Evolutionary conservation across 1,139 yeast genomes (phyloP).

Genomic region (Hyphopichia pseudoburtonii): DNA sequence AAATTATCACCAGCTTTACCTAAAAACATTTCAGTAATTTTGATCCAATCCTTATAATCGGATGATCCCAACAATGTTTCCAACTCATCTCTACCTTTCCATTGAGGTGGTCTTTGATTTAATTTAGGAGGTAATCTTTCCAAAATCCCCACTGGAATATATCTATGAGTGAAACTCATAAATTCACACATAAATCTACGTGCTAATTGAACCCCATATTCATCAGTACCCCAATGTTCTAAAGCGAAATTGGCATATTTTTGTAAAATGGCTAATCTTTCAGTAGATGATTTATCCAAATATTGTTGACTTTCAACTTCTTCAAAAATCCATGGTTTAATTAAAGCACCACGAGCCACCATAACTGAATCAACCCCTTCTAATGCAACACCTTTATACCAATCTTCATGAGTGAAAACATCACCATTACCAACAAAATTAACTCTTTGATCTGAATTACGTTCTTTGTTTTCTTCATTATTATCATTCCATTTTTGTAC

Average conservation of each 20-base stretch:
- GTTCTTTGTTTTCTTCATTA: slow-evolving; percentile 55
- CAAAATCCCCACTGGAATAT: slow-evolving; percentile 89
- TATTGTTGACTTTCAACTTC: slow-evolving; percentile 89
- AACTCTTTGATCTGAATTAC: slow-evolving; percentile 47
- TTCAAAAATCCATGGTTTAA: slow-evolving; percentile 98
- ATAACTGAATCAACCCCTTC: slow-evolving; percentile 87
- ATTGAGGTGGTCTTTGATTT: slow-evolving; percentile 90
- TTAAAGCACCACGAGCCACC: slow-evolving; percentile 97
- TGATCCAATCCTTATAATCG: slow-evolving; percentile 93
- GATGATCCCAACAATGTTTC: slow-evolving; percentile 86
- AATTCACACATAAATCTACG: slow-evolving; percentile 94
- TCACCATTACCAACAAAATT: slow-evolving; percentile 92
- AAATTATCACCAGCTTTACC: slow-evolving; percentile 80
- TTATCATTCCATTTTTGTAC: slow-evolving; percentile 60
- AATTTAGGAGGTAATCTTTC: slow-evolving; percentile 86
- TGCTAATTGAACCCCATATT: slow-evolving; percentile 84
- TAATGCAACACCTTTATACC: slow-evolving; percentile 73
- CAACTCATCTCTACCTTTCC: slow-evolving; percentile 92
- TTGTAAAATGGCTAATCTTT: slow-evolving; percentile 74
- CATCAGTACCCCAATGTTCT: slow-evolving; percentile 98
- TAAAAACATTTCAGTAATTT: slow-evolving; percentile 91
- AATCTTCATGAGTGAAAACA: slow-evolving; percentile 80
- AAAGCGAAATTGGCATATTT: slow-evolving; percentile 77
- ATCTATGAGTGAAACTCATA: slow-evolving; percentile 89
- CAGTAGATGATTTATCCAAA: slow-evolving; percentile 85